Conservation (phyloP, 2,329 filamentous ascomycete species). For the Trichoderma guizhouense region DNA sequence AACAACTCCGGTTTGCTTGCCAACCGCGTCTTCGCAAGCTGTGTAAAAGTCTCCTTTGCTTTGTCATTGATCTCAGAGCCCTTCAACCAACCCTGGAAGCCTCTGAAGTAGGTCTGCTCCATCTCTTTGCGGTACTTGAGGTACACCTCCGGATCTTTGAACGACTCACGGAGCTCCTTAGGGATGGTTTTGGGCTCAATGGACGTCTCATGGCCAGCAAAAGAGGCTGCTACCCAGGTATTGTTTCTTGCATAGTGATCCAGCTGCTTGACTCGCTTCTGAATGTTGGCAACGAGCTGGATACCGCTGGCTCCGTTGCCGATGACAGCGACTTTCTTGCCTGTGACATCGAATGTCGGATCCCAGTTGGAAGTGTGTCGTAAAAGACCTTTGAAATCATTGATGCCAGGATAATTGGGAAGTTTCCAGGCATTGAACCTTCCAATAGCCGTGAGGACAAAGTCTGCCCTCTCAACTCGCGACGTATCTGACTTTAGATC, state of each 20-base stretch:
- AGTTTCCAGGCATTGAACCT: constrained; percentile 64
- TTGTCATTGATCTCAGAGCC: constrained; percentile 48
- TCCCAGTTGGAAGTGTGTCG: constrained; percentile 63
- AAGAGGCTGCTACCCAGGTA: constrained; percentile 66
- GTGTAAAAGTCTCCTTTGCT: constrained; percentile 42
- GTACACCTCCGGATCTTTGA: constrained; percentile 60
- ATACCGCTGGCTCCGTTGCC: constrained; percentile 62
- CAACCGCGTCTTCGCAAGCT: constrained; percentile 53
- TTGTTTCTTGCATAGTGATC: constrained; percentile 63
- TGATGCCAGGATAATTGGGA: constrained; percentile 57
- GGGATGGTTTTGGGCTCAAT: constrained; percentile 54
- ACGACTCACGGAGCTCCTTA: constrained; percentile 54
- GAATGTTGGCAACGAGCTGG: constrained; percentile 53
- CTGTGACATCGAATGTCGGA: constrained; percentile 44
- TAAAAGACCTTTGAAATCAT: constrained; percentile 52
- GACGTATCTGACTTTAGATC: constrained; percentile 38
- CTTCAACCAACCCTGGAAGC: constrained; percentile 53
- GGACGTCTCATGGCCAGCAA: constrained; percentile 53
- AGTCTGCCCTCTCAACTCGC: constrained; percentile 51
- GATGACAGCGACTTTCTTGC: constrained; percentile 55
- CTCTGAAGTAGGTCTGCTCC: constrained; percentile 61
- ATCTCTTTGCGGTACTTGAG: constrained; percentile 55
- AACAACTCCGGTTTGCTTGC: constrained; percentile 53
- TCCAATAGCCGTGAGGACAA: constrained; percentile 61
- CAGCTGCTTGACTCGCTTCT: constrained; percentile 46